Conservation (phyloP, 345 rosid species). For the Salix dunnii region DNA sequence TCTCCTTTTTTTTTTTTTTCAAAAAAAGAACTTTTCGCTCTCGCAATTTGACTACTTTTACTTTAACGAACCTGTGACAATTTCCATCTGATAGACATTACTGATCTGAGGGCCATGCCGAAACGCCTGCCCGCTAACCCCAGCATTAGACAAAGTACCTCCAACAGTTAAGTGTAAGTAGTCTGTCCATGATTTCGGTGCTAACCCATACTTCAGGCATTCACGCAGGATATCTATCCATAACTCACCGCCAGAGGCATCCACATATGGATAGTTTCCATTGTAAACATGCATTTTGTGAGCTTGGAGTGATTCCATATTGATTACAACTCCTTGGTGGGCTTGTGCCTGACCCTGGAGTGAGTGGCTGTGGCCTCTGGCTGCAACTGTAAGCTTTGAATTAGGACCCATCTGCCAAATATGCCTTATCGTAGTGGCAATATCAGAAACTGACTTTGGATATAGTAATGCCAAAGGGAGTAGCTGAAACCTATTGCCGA, state of each 20-base stretch:
- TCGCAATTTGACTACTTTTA: slow-evolving; percentile 9
- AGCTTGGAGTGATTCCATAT: slow-evolving; percentile 25
- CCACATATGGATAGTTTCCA: slow-evolving; percentile 14
- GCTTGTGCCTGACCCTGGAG: slow-evolving; percentile 31
- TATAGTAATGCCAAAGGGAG: slow-evolving; percentile 74
- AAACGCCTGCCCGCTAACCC: slow-evolving; percentile 35
- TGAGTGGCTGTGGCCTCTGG: slow-evolving; percentile 35
- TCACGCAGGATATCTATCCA: slow-evolving; percentile 29
- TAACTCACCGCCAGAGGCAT: slow-evolving; percentile 22
- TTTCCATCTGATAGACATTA: slow-evolving; percentile 29
- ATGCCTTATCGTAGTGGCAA: slow-evolving; percentile 66
- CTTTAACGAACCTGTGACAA: slow-evolving; percentile 28
- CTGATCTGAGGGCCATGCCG: slow-evolving; percentile 35
- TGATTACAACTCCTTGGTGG: slow-evolving; percentile 22
- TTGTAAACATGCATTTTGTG: slow-evolving; percentile 12
- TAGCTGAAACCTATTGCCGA: slow-evolving; percentile 65
- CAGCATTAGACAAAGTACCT: slow-evolving; percentile 35
- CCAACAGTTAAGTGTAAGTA: slow-evolving; percentile 31
- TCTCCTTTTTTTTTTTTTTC: neutral
- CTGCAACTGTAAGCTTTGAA: slow-evolving; percentile 68
- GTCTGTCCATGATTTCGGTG: slow-evolving; percentile 37
- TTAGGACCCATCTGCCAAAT: slow-evolving; percentile 77
- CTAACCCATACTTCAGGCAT: slow-evolving; percentile 23
- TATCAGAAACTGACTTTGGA: slow-evolving; percentile 76
- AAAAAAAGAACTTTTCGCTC: neutral